phyloP scores from a whole-genome alignment of 139 green algal genomes.

The Auxenochlorella protothecoides region DNA sequence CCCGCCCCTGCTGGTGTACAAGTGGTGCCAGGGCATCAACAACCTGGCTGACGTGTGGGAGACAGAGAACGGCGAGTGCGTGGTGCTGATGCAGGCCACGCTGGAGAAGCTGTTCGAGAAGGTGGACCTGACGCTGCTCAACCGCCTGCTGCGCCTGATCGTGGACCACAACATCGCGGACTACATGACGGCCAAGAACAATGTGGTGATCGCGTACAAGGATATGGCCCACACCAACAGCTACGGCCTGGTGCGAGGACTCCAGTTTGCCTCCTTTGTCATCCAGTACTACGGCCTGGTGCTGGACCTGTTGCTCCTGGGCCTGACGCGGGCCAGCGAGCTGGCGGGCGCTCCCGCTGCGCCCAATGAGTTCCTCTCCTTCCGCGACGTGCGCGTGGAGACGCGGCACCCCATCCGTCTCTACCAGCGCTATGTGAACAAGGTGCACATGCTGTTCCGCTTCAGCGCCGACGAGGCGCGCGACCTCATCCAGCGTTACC shows the following conservation, averaged over 20 bases:
- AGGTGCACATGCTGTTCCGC: conserved; percentile 74
- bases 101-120: conserved; percentile 99
- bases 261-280: conserved; percentile 97
- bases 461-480: conserved; percentile 92
- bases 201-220: conserved; percentile 78
- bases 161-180: conserved; percentile 98
- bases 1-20: conserved; percentile 97
- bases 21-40: conserved; percentile 94
- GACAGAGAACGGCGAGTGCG: conserved; percentile 89
- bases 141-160: conserved; percentile 94
- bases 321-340: conserved; percentile 89
- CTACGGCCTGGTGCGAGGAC: conserved; percentile 94
- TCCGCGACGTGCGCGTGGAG: conserved; percentile 78
- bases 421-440: conserved; percentile 91
- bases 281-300: conserved; percentile 94
- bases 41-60: conserved; percentile 95
- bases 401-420: conserved; percentile 92
- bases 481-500: conserved; percentile 91
- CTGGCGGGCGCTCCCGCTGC: conserved; percentile 83
- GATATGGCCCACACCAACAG: conserved; percentile 99
- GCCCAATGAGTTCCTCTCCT: conserved; percentile 96
- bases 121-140: conserved; percentile 95
- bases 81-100: conserved; percentile 90
- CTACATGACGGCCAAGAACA: conserved; percentile 93
- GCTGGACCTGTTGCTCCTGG: conserved; percentile 94